Conservation (phyloP, 345 rosid species). For the Sonneratia caseolaris region DNA sequence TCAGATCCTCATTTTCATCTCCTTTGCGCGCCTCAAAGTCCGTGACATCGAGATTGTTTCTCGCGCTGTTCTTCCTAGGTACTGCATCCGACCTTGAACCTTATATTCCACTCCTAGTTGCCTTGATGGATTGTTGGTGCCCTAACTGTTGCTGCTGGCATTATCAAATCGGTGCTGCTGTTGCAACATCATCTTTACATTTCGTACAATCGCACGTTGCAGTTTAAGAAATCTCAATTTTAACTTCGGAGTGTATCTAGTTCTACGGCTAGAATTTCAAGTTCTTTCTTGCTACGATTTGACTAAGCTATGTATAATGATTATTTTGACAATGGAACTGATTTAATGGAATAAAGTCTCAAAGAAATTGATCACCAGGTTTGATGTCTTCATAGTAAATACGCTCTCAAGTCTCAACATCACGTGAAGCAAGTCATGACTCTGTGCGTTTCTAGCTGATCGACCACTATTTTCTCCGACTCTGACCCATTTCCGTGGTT, state of each 20-base stretch:
- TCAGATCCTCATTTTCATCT: conserved; percentile 79
- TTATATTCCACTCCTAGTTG: neutral
- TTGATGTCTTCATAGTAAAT: too few relatives aligned
- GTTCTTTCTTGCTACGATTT: neutral
- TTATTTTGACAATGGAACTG: too few relatives aligned
- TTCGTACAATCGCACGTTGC: too few relatives aligned
- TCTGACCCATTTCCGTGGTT: neutral
- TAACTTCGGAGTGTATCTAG: neutral
- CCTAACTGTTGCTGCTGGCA: too few relatives aligned
- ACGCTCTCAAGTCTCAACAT: neutral
- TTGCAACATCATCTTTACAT: too few relatives aligned
- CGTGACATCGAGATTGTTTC: conserved; percentile 82
- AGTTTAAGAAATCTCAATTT: too few relatives aligned
- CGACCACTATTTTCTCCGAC: neutral
- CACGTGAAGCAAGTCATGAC: neutral
- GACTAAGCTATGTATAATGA: too few relatives aligned
- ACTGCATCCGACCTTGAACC: neutral
- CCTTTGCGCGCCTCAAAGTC: conserved; percentile 74
- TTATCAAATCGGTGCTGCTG: too few relatives aligned
- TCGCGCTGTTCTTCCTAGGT: conserved; percentile 88
- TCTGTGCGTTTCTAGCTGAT: neutral
- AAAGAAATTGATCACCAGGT: too few relatives aligned
- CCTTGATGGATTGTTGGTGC: neutral
- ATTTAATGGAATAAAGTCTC: too few relatives aligned
- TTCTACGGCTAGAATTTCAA: neutral